These are phyloP conservation scores for Talaromyces sp. DNA, from an alignment of 2,329 filamentous ascomycete genomes.

Conservation along the genomic window DNA sequence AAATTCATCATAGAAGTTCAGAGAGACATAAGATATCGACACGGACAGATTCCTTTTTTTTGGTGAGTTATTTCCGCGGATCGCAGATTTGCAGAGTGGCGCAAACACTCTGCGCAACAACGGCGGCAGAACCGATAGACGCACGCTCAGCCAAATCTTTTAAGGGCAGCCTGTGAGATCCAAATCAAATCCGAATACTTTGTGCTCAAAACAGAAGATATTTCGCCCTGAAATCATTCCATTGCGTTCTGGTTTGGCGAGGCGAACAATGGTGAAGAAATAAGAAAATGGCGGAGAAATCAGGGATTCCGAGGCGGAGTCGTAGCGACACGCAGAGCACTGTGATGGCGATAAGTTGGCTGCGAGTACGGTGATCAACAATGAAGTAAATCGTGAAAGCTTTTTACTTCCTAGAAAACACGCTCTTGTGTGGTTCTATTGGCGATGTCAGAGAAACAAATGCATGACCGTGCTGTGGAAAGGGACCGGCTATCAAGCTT, in stretches of 20 bases:
- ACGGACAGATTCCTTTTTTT: background rate
- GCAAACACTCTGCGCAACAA: conserved; percentile 3
- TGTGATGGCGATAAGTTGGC: background rate
- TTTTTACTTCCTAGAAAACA: background rate
- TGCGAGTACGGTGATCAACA: background rate
- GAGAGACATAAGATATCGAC: background rate
- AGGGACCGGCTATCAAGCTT: background rate
- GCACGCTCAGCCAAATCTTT: background rate
- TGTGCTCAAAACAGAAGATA: background rate
- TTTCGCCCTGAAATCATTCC: background rate
- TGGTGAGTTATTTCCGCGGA: background rate
- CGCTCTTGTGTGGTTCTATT: background rate
- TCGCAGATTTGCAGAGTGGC: background rate
- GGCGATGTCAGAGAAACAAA: background rate
- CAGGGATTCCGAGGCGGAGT: conserved; percentile 8
- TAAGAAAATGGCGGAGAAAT: background rate
- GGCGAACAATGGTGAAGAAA: conserved; percentile 1
- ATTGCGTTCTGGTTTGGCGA: background rate
- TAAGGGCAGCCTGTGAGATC: background rate
- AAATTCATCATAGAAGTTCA: background rate
- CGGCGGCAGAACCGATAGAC: background rate
- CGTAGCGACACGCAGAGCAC: conserved; percentile 7
- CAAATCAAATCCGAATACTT: background rate
- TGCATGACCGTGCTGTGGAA: background rate
- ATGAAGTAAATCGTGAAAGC: background rate